phyloP scores from a whole-genome alignment of 2,329 filamentous ascomycete species.

The Tolypocladium pustulatum region DNA sequence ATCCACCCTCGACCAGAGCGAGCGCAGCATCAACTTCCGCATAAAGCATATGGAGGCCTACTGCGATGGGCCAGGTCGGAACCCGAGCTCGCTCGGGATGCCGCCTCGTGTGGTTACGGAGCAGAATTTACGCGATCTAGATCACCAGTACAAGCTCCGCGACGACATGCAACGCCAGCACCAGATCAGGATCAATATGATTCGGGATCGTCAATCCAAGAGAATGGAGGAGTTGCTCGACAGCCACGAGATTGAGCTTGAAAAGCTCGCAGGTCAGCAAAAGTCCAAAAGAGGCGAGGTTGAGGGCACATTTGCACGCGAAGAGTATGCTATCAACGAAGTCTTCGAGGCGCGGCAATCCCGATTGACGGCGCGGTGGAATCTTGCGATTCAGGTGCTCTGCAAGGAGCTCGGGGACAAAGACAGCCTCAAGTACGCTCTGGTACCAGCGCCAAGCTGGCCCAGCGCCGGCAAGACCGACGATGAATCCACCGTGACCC shows the following conservation, averaged over 20 bases:
- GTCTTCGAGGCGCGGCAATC: slow-evolving; percentile 34
- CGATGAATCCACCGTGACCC: background rate
- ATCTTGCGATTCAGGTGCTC: slow-evolving; percentile 39
- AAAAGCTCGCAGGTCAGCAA: slow-evolving; percentile 32
- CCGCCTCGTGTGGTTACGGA: slow-evolving; percentile 47
- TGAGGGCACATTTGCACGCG: slow-evolving; percentile 33
- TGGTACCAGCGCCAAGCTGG: slow-evolving; percentile 21
- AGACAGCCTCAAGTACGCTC: slow-evolving; percentile 31
- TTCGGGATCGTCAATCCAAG: slow-evolving; percentile 54
- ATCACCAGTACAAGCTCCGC: slow-evolving; percentile 49
- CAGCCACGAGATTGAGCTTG: slow-evolving; percentile 42
- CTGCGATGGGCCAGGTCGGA: slow-evolving; percentile 42
- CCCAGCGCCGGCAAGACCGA: slow-evolving; percentile 3
- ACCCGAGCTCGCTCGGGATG: slow-evolving; percentile 20
- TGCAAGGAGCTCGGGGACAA: slow-evolving; percentile 39
- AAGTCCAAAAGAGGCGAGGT: slow-evolving; percentile 37
- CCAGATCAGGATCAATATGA: slow-evolving; percentile 51
- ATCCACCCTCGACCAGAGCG: slow-evolving; percentile 41
- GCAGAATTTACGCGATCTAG: slow-evolving; percentile 46
- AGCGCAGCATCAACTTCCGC: slow-evolving; percentile 44
- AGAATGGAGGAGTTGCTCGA: slow-evolving; percentile 48
- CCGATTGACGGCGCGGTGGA: slow-evolving; percentile 39
- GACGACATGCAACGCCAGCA: slow-evolving; percentile 50
- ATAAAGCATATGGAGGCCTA: slow-evolving; percentile 59
- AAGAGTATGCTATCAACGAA: slow-evolving; percentile 36